Evolutionary conservation across 208 protist species (phyloP), one percentile per base, ranked within the genome.

Genomic region (Trypanosomatidae sp.): DNA sequence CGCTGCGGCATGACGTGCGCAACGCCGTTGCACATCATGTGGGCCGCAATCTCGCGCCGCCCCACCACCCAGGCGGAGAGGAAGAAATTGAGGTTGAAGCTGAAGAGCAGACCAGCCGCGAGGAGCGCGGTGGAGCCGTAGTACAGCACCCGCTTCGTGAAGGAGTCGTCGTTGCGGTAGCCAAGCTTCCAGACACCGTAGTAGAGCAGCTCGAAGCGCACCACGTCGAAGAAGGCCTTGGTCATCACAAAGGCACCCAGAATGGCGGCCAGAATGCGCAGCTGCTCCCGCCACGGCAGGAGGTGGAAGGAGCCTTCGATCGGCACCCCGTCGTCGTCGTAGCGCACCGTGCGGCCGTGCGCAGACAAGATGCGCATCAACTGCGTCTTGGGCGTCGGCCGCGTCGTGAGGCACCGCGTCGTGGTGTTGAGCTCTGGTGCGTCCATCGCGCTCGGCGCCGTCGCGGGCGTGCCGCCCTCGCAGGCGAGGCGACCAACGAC

Each of bases 181-280:
- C 72, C 62, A 5, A 73, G 30, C 66, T 86, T 82, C 81, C 81
- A 86, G 5, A 86, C 30, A 15, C 74, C 69, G 56, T 86, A 79
- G 71, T 86, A 86, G 28, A 82, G 66, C 53, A 82, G 74, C 56
- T 86, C 81, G 60, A 82, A 86, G 41, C 77, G 74, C 53, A 71
- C 43, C 55, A 67, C 67, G 43, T 80, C 74, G 59, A 74, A 82
- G 65, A 76, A 49, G 8, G 50, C 30, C 50, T 83, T 83, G n/a
- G 81, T 86, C 3, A 75, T 71, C 25, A n/a, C 60, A 7, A 82
- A 41, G 0, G 81, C 81, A 13, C 49, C 41, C 13, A 80, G 39
- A 30, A 83, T 60, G 43, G 81, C 77, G 10, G 62, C 46, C 28
- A 66, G 30, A 19, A 86, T 39, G 33, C 77, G 77, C 46, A 82